Evolutionary conservation across 2,329 filamentous ascomycete species (phyloP), one percentile per base, ranked within the genome.

Genomic region (Neoascochyta sp.): DNA sequence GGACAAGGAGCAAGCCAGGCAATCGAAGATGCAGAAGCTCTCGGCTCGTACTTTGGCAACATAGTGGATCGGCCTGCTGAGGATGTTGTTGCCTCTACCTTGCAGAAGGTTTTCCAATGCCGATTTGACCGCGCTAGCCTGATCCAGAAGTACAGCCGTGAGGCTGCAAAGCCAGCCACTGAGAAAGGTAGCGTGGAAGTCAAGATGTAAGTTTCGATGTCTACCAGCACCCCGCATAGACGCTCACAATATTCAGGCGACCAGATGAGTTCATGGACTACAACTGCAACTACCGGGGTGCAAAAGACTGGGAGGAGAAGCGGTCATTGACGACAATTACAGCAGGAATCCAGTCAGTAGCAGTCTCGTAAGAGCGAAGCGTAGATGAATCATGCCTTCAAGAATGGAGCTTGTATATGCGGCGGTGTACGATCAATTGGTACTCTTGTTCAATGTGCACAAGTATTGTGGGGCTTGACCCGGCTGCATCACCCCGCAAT

Each of bases 1-100:
- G 73, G 74, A 3, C 75, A 78, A 49, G 75, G 75, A 0, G 66
- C 69, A 1, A 71, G 68, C 5, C 74, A 77, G 52, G 72, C 72
- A 0, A 52, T 78, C 6, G 75, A 78, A 45, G 75, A 78, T 50
- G 67, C 64, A 0, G 69, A 74, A 42, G 62, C 68, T 2, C 57
- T 77, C 8, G 60, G 45, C 2, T 31, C 41, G 4, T 38, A 38
- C 16, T 44, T 50, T 17, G 8, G 15, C 5, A 29, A 43, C 16
- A 34, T 54, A n/a, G 36, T 16, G 6, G 35, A 22, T 0, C 24
- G 26, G 15, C 42, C 45, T 0, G 36, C 43, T 1, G 13, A 18
- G 15, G 40, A 42, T 2, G 29, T 58, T n/a, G 35, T 66, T 7
- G 11, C 28, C 16, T n/a, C 17, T 1, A 30, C 25, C 10, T 26